Conservation (phyloP, 2,329 filamentous ascomycete genomes). For the Trichoderma atroviride region DNA sequence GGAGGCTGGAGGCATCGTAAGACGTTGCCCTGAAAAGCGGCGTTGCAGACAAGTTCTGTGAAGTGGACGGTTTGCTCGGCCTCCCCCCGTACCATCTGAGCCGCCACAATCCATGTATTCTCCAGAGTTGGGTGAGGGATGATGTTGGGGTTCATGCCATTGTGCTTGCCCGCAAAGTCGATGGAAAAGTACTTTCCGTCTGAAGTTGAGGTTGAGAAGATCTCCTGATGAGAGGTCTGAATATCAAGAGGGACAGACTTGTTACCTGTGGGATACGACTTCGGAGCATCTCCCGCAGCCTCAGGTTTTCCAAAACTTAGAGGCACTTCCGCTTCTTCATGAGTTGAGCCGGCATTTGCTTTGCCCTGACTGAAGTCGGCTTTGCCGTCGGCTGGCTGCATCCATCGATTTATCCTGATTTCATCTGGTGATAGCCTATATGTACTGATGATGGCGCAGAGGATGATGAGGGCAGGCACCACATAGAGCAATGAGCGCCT, state of each 20-base stretch:
- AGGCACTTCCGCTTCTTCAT: neutral
- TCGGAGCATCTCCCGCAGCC: neutral
- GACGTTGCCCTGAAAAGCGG: conserved; percentile 47
- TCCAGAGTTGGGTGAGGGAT: conserved; percentile 55
- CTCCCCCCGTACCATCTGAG: conserved; percentile 45
- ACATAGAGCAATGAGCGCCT: conserved; percentile 39
- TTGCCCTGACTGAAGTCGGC: neutral
- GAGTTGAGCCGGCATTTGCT: neutral
- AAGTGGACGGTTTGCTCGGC: conserved; percentile 38
- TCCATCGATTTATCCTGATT: conserved; percentile 4
- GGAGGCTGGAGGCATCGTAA: conserved; percentile 49
- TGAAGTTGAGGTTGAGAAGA: conserved; percentile 51
- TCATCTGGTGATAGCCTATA: conserved; percentile 24
- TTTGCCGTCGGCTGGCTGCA: conserved; percentile 4
- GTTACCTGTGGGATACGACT: neutral
- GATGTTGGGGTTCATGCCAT: conserved; percentile 58
- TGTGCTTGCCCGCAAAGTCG: conserved; percentile 45
- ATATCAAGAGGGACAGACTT: neutral
- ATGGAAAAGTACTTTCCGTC: conserved; percentile 54
- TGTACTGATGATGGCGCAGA: conserved; percentile 35
- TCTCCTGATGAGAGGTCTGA: conserved; percentile 37
- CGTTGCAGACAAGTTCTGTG: conserved; percentile 54
- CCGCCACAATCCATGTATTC: conserved; percentile 55
- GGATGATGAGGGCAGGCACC: conserved; percentile 36
- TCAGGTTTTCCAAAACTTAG: neutral